Evolutionary conservation across 2,329 filamentous ascomycete species (phyloP).

Genomic region (Hirsutella rhossiliensis): DNA sequence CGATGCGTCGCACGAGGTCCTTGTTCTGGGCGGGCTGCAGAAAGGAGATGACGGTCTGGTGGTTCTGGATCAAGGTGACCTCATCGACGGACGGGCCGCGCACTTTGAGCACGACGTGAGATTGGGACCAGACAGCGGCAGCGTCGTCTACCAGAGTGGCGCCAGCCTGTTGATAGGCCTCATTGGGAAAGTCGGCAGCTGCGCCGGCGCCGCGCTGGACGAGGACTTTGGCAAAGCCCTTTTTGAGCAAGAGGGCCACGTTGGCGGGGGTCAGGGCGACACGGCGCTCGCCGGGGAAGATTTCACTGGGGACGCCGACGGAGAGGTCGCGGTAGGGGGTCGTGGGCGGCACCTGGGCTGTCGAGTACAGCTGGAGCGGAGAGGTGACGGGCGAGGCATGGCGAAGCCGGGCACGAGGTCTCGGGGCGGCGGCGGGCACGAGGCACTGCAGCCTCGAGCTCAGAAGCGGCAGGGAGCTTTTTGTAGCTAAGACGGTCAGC

Average conservation of each 20-base stretch:
- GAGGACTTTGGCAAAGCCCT: constrained; percentile 66
- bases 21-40: constrained; percentile 75
- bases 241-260: constrained; percentile 70
- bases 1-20: constrained; percentile 60
- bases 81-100: constrained; percentile 62
- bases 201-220: constrained; percentile 73
- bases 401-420: constrained; percentile 23
- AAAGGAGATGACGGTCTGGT: constrained; percentile 69
- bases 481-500: no score
- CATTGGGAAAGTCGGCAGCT: constrained; percentile 64
- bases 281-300: constrained; percentile 65
- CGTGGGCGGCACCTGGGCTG: constrained; percentile 26
- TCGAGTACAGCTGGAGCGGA: constrained; percentile 25
- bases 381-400: constrained; percentile 21
- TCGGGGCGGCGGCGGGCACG: constrained; percentile 13
- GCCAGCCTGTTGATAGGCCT: constrained; percentile 65
- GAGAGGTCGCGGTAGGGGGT: constrained; percentile 60
- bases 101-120: constrained; percentile 77
- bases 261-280: constrained; percentile 80
- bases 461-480: constrained; percentile 6
- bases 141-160: constrained; percentile 61
- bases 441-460: constrained; percentile 25
- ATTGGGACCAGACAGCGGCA: constrained; percentile 57
- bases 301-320: constrained; percentile 70
- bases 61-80: constrained; percentile 52